Evolutionary conservation across 768 basidiomycete species (phyloP), one percentile per base, ranked within the genome.

Genomic region (Boletus coccyginus): DNA sequence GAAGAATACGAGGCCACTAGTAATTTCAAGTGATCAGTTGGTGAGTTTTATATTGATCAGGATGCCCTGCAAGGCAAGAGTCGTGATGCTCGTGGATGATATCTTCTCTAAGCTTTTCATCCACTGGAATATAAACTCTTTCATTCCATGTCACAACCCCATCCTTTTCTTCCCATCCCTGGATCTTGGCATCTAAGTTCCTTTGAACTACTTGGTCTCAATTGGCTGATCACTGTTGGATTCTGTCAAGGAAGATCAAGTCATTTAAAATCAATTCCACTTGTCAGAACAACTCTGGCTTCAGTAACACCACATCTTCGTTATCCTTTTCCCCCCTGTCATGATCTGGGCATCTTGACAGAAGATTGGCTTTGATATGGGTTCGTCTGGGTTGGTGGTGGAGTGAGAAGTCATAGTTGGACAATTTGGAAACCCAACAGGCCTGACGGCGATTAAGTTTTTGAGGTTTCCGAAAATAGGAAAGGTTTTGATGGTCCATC

Each of bases 391-490:
- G 73, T 77, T 54, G 46, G 60, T 59, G 73, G 5, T 78, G 39
- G 1, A 71, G 46, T 59, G 42, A 19, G 21, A 24, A 42, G 74
- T 77, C 56, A 17, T 71, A 79, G 10, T 73, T 64, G 0, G 72
- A 58, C 0, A 81, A 63, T 13, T 68, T 60, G 0, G 69, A 56
- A 0, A 71, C 66, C 81, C 81, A 83, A 9, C 73, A 55, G 0
- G 74, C 77, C 64, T 82, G 79, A 13, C 75, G 50, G 6, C 70
- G 60, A 55, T 73, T 79, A 0, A 82, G 67, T 9, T 75, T 70
- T 44, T 73, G 64, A 1, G 75, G 60, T 5, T 64, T 70, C 19
- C 55, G 56, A 65, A 81, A 81, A 55, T 80, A 80, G 36, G 73
- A 62, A 0, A 81, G 70, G 35, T 81, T 78, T 49, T 73, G 69